phyloP scores from a whole-genome alignment of 2,329 filamentous ascomycete species.

The Epichloe festucae region DNA sequence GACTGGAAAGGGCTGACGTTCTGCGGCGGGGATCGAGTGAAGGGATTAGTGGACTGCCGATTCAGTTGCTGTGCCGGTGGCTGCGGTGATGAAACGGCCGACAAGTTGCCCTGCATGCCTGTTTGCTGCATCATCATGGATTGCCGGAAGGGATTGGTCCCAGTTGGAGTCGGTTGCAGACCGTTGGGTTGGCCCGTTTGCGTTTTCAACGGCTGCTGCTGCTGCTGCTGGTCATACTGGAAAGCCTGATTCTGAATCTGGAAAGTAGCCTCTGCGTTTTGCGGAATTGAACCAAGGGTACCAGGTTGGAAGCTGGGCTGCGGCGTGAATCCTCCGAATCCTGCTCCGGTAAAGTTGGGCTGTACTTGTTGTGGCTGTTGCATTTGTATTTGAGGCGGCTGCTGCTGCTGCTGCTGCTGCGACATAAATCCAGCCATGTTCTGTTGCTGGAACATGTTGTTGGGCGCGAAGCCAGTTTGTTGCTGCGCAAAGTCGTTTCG shows the following conservation, averaged over 20 bases:
- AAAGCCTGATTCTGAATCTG: conserved; percentile 22
- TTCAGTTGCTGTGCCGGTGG: conserved; percentile 28
- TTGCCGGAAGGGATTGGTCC: conserved; percentile 81
- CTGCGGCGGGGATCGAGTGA: conserved; percentile 54
- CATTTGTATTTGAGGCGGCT: not conserved
- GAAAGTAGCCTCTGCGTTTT: conserved; percentile 40
- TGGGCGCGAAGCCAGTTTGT: conserved; percentile 15
- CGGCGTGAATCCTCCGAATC: conserved; percentile 72
- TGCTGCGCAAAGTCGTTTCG: conserved; percentile 13
- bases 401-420: conserved; percentile 19
- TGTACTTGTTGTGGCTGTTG: conserved; percentile 28
- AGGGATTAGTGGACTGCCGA: conserved; percentile 73
- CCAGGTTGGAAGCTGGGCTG: conserved; percentile 44
- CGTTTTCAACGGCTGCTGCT: conserved; percentile 13
- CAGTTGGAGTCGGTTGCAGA: conserved; percentile 32
- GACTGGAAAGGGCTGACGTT: conserved; percentile 17
- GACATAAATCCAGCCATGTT: conserved; percentile 11
- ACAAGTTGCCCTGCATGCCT: conserved; percentile 21
- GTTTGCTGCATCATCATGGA: conserved; percentile 65
- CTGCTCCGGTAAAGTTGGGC: conserved; percentile 51
- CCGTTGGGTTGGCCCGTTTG: conserved; percentile 27
- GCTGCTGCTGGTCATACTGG: conserved; percentile 8
- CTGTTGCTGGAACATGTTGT: conserved; percentile 20
- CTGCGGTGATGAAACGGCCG: conserved; percentile 27
- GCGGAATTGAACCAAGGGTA: conserved; percentile 42